Evolutionary conservation across 2,329 filamentous ascomycete genomes (phyloP), one percentile per base, ranked within the genome.

Genomic region (Diaporthe longicolla): DNA sequence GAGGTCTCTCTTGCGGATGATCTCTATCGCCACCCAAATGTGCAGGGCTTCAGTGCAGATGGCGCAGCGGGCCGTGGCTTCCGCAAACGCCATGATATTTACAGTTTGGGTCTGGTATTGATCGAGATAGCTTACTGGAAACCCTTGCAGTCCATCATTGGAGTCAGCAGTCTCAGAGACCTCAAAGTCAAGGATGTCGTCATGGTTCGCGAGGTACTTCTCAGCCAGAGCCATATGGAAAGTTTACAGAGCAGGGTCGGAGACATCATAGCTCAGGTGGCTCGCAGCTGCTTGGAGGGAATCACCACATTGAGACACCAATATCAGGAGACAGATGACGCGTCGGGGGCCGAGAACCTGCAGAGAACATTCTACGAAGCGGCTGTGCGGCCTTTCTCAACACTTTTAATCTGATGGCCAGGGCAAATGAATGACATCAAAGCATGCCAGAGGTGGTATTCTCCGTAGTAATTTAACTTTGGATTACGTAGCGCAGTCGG

Each of bases 211-310:
- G 40, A 65, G 40, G 26, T 65, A 5, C 59, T 65, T 5, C 17
- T 35, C 5, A 65, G 59, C 19, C 59, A 65, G 19, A 35, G 59
- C 17, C 26, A 65, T 19, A 1, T n/a, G 24, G 26, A 65, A 32
- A 65, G 43, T 21, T 32, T 65, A 26, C 43, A 50, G 43, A 50
- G 59, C 26, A 21, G 59, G 26, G 59, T 50, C 10, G 59, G 59
- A 10, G 19, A 50, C 5, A 35, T 26, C n/a, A 35, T 50, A 50
- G 19, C 21, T 10, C 19, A 24, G 19, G 61, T 48, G 29, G 7
- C 43, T 13, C 19, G 45, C 45, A 8, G 40, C 40, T 66, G 61
- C n/a, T 8, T 66, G 61, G 8, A 52, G 8, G 43, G 61, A 5
- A n/a, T 19, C 1, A 11, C 5, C 40, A 48, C 24, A 3, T 35